Evolutionary conservation across 108 stramenopile genomes (phyloP).

Genomic region (Mediolabrus comicus): DNA sequence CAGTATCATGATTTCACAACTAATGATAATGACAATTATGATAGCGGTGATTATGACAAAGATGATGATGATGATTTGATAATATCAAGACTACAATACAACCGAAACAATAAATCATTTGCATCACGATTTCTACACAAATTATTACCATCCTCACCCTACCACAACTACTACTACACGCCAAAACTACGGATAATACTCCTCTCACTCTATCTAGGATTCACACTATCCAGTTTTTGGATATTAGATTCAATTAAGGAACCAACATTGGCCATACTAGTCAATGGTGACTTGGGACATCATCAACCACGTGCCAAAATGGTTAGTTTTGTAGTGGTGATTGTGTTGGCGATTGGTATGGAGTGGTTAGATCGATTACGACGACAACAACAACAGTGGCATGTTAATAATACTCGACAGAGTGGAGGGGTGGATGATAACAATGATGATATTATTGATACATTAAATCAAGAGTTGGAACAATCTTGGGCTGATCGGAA

Average conservation of each 20-base stretch:
- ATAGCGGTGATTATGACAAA: background rate
- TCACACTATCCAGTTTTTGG: slow-evolving; percentile 67
- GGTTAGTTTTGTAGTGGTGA: slow-evolving; percentile 64
- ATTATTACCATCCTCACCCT: background rate
- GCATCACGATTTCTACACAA: background rate
- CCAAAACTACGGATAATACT: slow-evolving; percentile 33
- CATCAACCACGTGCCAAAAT: slow-evolving; percentile 93
- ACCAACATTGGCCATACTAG: slow-evolving; percentile 82
- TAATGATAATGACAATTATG: background rate
- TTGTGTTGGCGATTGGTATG: slow-evolving; percentile 67
- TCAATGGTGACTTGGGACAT: slow-evolving; percentile 76
- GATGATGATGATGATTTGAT: slow-evolving; percentile 3
- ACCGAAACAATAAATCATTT: background rate
- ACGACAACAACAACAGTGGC: slow-evolving; percentile 6
- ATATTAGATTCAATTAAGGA: slow-evolving; percentile 93
- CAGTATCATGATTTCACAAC: slow-evolving; percentile 3
- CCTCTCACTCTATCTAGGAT: slow-evolving; percentile 33
- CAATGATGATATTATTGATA: slow-evolving; percentile 37
- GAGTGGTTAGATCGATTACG: slow-evolving; percentile 52
- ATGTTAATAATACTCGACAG: slow-evolving; percentile 39
- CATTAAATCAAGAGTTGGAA: slow-evolving; percentile 23
- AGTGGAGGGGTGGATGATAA: slow-evolving; percentile 30
- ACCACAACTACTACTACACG: background rate
- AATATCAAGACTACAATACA: slow-evolving; percentile 1
- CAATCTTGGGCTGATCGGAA: slow-evolving; percentile 28